These are phyloP conservation scores for Fusarium transvaalense DNA, from an alignment of 2,329 filamentous ascomycete species.

Conservation along the genomic window DNA sequence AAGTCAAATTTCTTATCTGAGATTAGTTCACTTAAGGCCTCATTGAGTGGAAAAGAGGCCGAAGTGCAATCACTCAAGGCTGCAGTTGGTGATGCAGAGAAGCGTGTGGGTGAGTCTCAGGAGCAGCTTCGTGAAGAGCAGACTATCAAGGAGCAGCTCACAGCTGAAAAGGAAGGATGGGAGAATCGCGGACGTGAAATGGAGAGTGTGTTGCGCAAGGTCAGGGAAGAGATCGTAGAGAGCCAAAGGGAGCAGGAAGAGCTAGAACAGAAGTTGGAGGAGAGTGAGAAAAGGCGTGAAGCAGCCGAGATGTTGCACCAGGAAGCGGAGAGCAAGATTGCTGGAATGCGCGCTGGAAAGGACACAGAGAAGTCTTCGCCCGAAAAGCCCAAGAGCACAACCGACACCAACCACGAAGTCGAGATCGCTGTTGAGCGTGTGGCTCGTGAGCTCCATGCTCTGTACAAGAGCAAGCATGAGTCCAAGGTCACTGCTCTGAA, in stretches of 20 bases:
- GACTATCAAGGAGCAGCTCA: conserved; percentile 75
- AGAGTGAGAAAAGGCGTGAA: conserved; percentile 79
- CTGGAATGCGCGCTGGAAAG: conserved; percentile 76
- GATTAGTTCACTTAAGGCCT: conserved; percentile 93
- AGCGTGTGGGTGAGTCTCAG: conserved; percentile 86
- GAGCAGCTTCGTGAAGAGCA: conserved; percentile 86
- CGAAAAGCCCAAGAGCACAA: conserved; percentile 54
- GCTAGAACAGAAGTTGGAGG: conserved; percentile 79
- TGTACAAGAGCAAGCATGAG: conserved; percentile 98
- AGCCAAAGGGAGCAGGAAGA: conserved; percentile 86
- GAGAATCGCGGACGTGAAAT: conserved; percentile 88
- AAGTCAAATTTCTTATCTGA: conserved; percentile 93
- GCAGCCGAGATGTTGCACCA: conserved; percentile 81
- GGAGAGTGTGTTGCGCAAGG: conserved; percentile 81
- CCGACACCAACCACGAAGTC: conserved; percentile 69
- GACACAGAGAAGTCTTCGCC: conserved; percentile 56
- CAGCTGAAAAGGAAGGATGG: conserved; percentile 83
- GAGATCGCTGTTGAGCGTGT: conserved; percentile 91
- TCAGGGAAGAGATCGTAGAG: conserved; percentile 83
- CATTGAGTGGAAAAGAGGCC: conserved; percentile 91
- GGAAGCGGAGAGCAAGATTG: conserved; percentile 81
- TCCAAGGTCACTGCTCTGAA: conserved; percentile 93
- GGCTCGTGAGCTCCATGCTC: conserved; percentile 88
- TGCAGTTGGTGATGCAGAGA: conserved; percentile 90
- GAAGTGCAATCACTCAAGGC: conserved; percentile 89